Percentiles rank a stretch among this genome's conserved stretches.
Evolutionary conservation across 345 rosid genomes (phyloP).

Genomic region (Euphorbia tirucalli): DNA sequence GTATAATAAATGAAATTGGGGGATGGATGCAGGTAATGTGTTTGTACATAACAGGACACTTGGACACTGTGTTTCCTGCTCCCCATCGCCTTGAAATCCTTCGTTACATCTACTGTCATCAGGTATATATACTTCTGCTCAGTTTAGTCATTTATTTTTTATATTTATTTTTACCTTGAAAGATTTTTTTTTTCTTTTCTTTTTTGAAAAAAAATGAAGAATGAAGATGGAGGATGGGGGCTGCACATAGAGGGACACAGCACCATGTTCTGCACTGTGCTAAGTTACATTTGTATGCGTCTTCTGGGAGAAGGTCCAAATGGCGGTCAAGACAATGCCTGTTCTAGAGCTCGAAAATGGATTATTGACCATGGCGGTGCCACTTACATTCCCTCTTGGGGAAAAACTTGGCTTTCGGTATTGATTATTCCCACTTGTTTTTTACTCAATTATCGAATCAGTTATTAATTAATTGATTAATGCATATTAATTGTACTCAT

Average conservation of each 20-base stretch:
- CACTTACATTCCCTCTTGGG: constrained; percentile 30
- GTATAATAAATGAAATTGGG: too few species aligned
- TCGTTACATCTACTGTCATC: constrained; percentile 22
- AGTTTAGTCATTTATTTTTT: background rate
- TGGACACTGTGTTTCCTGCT: constrained; percentile 10
- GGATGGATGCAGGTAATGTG: constrained; percentile 14
- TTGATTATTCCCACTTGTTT: too few species aligned
- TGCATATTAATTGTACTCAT: background rate
- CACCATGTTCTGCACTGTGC: constrained; percentile 29
- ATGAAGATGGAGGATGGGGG: constrained; percentile 33
- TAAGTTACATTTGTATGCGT: constrained; percentile 25
- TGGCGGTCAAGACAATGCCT: constrained; percentile 20
- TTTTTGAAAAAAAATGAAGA: too few species aligned
- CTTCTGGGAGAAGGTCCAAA: constrained; percentile 21
- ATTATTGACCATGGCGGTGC: constrained; percentile 25
- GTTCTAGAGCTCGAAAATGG: constrained; percentile 26
- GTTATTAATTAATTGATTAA: too few species aligned
- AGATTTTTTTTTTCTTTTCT: too few species aligned
- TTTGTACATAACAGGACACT: constrained; percentile 25
- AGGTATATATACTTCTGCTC: constrained; percentile 6
- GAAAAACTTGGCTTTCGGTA: constrained; percentile 33
- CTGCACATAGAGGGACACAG: constrained; percentile 28
- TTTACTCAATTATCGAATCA: too few species aligned
- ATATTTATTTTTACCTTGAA: background rate
- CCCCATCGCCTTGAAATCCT: constrained; percentile 22